Conservation (phyloP, 495 filamentous ascomycete genomes). For the Penicillium subrubescens region DNA sequence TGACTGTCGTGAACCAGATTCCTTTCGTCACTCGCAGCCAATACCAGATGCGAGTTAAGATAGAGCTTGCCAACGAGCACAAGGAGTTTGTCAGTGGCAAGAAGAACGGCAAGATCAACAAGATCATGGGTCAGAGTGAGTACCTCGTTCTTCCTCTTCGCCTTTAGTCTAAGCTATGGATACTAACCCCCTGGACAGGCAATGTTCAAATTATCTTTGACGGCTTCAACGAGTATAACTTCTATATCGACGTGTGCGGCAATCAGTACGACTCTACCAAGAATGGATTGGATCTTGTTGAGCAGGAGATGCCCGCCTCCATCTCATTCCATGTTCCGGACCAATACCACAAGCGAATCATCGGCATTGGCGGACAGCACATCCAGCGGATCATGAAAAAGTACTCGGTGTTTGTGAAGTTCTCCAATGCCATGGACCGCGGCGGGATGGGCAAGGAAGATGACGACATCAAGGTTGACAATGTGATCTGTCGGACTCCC, state of each 20-base stretch:
- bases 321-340: conserved; percentile 99
- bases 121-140: conserved; percentile 97
- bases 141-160: background rate
- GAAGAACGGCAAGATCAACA: conserved; percentile 99
- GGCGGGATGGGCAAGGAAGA: conserved; percentile 92
- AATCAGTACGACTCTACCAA: conserved; percentile 89
- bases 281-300: conserved; percentile 85
- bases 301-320: conserved; percentile 98
- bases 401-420: conserved; percentile 99
- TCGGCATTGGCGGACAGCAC: conserved; percentile 96
- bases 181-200: conserved; percentile 43
- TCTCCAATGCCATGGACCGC: conserved; percentile 98
- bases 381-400: conserved; percentile 99
- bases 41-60: conserved; percentile 94
- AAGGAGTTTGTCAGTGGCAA: conserved; percentile 99
- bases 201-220: conserved; percentile 99
- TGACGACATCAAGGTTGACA: conserved; percentile 97
- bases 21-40: conserved; percentile 83
- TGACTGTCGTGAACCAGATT: conserved; percentile 90
- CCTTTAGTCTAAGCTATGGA: background rate
- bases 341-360: conserved; percentile 99
- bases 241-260: conserved; percentile 97
- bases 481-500: conserved; percentile 97
- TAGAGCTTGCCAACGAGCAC: conserved; percentile 98
- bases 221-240: conserved; percentile 98